Conservation (phyloP, 1,284 basidiomycete species). For the Porodaedalea pini region DNA sequence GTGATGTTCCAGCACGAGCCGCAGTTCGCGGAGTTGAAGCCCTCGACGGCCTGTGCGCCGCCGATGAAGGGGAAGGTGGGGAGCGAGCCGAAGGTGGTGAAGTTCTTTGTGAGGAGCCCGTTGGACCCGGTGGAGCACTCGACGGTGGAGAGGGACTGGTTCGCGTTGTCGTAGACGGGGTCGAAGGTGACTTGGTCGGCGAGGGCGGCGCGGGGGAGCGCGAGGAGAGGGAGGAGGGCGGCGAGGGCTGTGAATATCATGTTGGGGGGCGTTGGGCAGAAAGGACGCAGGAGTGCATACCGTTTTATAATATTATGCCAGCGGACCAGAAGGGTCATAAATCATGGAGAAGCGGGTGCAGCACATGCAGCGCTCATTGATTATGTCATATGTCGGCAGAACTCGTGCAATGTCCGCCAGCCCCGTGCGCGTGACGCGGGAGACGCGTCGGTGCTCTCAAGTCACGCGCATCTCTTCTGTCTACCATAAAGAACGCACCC, state of each 20-base stretch:
- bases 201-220: slow-evolving; percentile 20
- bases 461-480: slow-evolving; percentile 1
- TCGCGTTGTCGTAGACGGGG: slow-evolving; percentile 38
- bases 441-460: background rate
- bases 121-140: slow-evolving; percentile 51
- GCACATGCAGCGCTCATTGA: background rate
- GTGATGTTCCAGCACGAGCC: slow-evolving; percentile 50
- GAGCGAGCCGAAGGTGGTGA: slow-evolving; percentile 39
- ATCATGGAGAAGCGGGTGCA: slow-evolving; percentile 3
- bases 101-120: slow-evolving; percentile 39
- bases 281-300: background rate
- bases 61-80: slow-evolving; percentile 45
- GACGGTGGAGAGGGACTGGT: slow-evolving; percentile 36
- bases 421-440: background rate
- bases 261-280: background rate
- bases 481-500: background rate
- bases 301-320: slow-evolving; percentile 7
- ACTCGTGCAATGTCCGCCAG: background rate
- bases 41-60: slow-evolving; percentile 38
- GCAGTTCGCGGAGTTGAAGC: slow-evolving; percentile 45
- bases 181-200: slow-evolving; percentile 42
- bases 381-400: slow-evolving; percentile 1
- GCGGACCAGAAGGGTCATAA: background rate
- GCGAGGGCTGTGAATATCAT: slow-evolving; percentile 17
- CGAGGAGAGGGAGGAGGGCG: slow-evolving; percentile 3